A percentile compares a stretch with the other conserved stretches of the same genome.
phyloP scores from a whole-genome alignment of 371 early-diverging fungal genomes.

The Rhizopus microsporus region DNA sequence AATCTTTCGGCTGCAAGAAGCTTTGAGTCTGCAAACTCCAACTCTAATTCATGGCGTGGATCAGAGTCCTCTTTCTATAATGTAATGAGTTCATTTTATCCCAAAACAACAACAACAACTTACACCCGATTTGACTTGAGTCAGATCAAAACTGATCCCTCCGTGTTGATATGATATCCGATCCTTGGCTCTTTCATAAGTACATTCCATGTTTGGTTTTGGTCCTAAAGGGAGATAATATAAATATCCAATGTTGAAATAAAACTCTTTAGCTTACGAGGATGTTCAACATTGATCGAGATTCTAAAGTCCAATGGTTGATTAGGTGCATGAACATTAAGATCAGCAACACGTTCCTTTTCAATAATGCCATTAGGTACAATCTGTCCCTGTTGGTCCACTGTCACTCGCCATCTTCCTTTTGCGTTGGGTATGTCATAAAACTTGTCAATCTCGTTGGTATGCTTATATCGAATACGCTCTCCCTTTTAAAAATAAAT shows the following conservation, averaged over 20 bases:
- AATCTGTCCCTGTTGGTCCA: conserved; percentile 61
- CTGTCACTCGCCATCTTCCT: conserved; percentile 64
- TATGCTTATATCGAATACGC: conserved; percentile 65
- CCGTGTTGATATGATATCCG: conserved; percentile 74
- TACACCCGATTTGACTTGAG: conserved; percentile 63
- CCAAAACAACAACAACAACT: conserved; percentile 6
- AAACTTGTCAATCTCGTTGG: conserved; percentile 68
- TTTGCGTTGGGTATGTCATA: conserved; percentile 30
- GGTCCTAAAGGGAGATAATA: conserved; percentile 11
- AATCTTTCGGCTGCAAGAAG: conserved; percentile 39
- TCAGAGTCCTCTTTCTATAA: conserved; percentile 26
- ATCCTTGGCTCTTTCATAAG: conserved; percentile 71
- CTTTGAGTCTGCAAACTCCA: conserved; percentile 56
- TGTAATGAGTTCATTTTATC: neutral
- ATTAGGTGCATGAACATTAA: conserved; percentile 73
- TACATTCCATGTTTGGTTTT: conserved; percentile 38
- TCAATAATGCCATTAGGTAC: conserved; percentile 63
- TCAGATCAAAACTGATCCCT: conserved; percentile 74
- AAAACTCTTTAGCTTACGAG: conserved; percentile 32
- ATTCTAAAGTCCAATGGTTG: conserved; percentile 74
- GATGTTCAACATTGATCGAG: conserved; percentile 70
- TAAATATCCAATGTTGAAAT: neutral
- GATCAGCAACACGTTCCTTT: conserved; percentile 65
- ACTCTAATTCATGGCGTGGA: conserved; percentile 62
- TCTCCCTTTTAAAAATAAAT: conserved; percentile 34